Evolutionary conservation across 2,329 filamentous ascomycete species (phyloP), one percentile per base, ranked within the genome.

Genomic region (Xylaria sp.): DNA sequence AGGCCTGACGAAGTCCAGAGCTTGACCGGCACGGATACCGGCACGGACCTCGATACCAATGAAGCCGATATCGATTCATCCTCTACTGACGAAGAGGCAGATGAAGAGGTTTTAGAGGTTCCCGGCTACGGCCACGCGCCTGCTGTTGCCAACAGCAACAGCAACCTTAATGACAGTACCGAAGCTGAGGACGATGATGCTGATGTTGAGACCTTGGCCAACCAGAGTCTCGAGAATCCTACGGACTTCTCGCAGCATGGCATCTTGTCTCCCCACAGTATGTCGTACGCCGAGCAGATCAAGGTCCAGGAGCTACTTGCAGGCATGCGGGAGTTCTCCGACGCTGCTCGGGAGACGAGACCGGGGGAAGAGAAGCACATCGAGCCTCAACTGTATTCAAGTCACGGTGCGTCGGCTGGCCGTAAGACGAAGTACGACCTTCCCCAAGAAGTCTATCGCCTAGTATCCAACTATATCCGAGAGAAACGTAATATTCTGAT

Each of bases 1-100:
- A 76, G 74, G 18, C 70, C 78, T 22, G 80, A 82, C 49, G 81
- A 83, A 55, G 74, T 80, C 5, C 78, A 80, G 44, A 83, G 79
- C 61, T 68, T 82, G 41, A 58, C 59, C 17, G 66, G 65, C 29
- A 69, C 67, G 39, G 67, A 66, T 50, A 69, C 76, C 52, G 79
- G 74, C 16, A 80, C 79, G 22, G 78, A 82, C 52, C 71, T 74
- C 24, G 78, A 76, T 21, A 73, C 74, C 43, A 77, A 78, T 48
- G 76, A 78, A 29, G 71, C 67, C 49, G 69, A 73, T 40, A 72
- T 72, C 34, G 74, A 76, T 50, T 73, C 72, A 4, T 76, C 80
- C 21, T 74, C 76, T 17, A 73, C 74, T 21, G 67, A 69, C 38
- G 65, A 66, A 7, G 60, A 57, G 9, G 59, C n/a, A n/a, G n/a